phyloP scores from a whole-genome alignment of 257 asterid species.

The Coffea canephora region DNA sequence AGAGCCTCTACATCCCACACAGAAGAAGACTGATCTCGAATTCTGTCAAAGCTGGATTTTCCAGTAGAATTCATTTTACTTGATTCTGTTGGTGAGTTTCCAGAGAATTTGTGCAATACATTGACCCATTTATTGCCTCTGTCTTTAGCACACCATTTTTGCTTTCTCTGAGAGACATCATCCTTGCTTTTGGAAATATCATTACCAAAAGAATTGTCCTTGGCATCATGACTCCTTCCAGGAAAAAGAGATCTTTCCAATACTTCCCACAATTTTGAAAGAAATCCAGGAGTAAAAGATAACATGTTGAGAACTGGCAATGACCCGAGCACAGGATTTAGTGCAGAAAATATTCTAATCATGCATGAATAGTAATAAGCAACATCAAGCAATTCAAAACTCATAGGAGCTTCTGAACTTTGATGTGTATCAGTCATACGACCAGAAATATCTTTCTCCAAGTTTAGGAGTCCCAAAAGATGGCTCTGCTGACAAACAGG shows the following conservation, averaged over 20 bases:
- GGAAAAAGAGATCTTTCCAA: slow-evolving; percentile 59
- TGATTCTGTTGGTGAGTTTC: slow-evolving; percentile 51
- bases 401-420: slow-evolving; percentile 30
- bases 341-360: slow-evolving; percentile 62
- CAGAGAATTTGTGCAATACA: slow-evolving; percentile 66
- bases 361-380: slow-evolving; percentile 78
- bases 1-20: slow-evolving; percentile 72
- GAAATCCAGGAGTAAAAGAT: slow-evolving; percentile 93
- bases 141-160: slow-evolving; percentile 52
- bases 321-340: slow-evolving; percentile 71
- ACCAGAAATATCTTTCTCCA: slow-evolving; percentile 38
- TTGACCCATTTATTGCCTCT: slow-evolving; percentile 73
- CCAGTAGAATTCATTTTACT: slow-evolving; percentile 30
- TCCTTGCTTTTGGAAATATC: slow-evolving; percentile 35
- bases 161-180: slow-evolving; percentile 49
- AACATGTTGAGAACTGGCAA: slow-evolving; percentile 91
- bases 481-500: slow-evolving; percentile 84
- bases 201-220: slow-evolving; percentile 28
- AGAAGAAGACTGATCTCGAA: slow-evolving; percentile 49
- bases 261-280: slow-evolving; percentile 66
- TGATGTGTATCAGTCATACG: slow-evolving; percentile 31
- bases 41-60: slow-evolving; percentile 35
- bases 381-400: slow-evolving; percentile 52
- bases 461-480: slow-evolving; percentile 61
- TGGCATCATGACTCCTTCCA: slow-evolving; percentile 29